Evolutionary conservation across 192 early-diverging fungal species (phyloP).

Genomic region (Backusella sp.): DNA sequence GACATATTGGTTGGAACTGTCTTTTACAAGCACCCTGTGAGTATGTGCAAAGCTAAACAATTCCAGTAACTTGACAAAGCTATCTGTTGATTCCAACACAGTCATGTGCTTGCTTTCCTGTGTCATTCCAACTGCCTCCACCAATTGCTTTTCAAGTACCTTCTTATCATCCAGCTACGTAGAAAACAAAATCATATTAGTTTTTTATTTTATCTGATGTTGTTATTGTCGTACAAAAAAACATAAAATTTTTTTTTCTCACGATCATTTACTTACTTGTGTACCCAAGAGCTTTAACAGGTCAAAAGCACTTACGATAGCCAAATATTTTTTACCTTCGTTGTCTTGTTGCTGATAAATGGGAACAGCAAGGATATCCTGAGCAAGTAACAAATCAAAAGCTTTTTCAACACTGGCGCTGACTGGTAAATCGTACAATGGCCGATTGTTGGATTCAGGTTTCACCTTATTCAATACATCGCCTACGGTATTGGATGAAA

Average conservation of each 20-base stretch:
- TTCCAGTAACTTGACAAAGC: neutral
- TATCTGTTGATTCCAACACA: constrained; percentile 13
- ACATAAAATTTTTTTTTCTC: constrained; percentile 13
- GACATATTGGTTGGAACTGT: constrained; percentile 19
- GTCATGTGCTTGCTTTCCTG: constrained; percentile 16
- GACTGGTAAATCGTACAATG: constrained; percentile 48
- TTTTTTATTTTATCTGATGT: neutral
- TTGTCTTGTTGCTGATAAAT: constrained; percentile 42
- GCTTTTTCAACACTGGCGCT: constrained; percentile 53
- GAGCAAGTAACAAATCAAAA: constrained; percentile 50
- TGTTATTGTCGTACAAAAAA: constrained; percentile 4
- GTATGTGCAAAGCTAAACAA: constrained; percentile 22
- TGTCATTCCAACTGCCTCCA: constrained; percentile 26
- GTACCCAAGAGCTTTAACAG: constrained; percentile 45
- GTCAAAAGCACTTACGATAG: constrained; percentile 52
- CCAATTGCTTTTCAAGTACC: constrained; percentile 10
- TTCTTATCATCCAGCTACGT: neutral
- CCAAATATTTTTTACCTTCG: constrained; percentile 44
- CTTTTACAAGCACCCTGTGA: constrained; percentile 52
- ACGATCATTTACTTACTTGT: constrained; percentile 25
- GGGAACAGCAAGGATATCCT: constrained; percentile 56
- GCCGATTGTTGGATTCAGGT: neutral
- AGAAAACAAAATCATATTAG: neutral
- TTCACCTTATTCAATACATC: constrained; percentile 23
- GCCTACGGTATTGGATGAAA: constrained; percentile 17